Evolutionary conservation across 1,139 yeast genomes (phyloP).

Genomic region (Suhomyces bribrorum): DNA sequence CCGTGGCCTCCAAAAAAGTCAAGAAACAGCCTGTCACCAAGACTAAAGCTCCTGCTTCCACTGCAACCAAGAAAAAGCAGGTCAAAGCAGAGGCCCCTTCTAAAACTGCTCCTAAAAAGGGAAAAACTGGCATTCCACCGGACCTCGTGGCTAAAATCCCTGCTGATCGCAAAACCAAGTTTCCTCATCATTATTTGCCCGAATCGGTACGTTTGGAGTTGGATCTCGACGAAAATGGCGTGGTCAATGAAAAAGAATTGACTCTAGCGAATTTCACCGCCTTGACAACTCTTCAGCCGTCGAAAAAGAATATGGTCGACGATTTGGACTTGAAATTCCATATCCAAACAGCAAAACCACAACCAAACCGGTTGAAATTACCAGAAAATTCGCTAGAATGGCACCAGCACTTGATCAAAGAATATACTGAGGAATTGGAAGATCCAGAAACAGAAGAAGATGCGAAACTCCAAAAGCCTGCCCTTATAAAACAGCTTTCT

Average conservation of each 20-base stretch:
- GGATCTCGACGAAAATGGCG: conserved; percentile 19
- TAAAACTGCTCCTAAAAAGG: conserved; percentile 6
- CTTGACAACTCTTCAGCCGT: conserved; percentile 35
- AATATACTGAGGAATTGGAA: conserved; percentile 18
- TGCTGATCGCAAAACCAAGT: conserved; percentile 20
- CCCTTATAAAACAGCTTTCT: conserved; percentile 23
- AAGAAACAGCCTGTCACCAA: conserved; percentile 3
- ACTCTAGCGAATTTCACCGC: conserved; percentile 13
- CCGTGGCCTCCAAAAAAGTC: conserved; percentile 1
- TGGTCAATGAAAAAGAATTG: conserved; percentile 9
- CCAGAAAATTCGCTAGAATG: conserved; percentile 35
- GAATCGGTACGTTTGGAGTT: conserved; percentile 26
- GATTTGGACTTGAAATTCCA: conserved; percentile 43
- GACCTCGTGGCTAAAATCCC: conserved; percentile 7
- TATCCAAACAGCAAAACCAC: conserved; percentile 41
- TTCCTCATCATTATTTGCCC: conserved; percentile 43
- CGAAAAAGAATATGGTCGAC: conserved; percentile 39
- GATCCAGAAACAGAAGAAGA: conserved; percentile 10
- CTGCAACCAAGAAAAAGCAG: conserved; percentile 7
- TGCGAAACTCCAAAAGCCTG: conserved; percentile 5
- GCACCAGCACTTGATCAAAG: conserved; percentile 23
- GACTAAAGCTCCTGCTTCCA: conserved; percentile 2
- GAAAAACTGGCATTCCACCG: conserved; percentile 2
- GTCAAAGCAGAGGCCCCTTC: conserved; percentile 6
- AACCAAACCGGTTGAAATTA: conserved; percentile 25